Evolutionary conservation across 768 basidiomycete genomes (phyloP), one percentile per base, ranked within the genome.

Genomic region (Nidula microcarpa): DNA sequence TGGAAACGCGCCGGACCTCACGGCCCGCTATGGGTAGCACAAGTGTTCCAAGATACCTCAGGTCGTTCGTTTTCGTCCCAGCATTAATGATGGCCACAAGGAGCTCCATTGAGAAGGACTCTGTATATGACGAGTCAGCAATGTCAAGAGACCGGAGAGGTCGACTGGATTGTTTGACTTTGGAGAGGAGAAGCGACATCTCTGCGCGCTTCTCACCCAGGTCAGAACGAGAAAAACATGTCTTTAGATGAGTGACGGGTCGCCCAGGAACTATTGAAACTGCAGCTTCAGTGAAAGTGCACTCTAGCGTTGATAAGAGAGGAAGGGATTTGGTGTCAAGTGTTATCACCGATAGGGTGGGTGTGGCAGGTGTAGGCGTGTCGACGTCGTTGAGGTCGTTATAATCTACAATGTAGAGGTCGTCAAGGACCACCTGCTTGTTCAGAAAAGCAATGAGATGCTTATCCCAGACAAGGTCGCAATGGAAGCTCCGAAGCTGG

Each of bases 211-310:
- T 85, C 43, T 78, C 80, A 4, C 57, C 61, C 1, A 68, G 49
- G 49, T 70, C 72, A n/a, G 79, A 70, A 49, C 72, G 71, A 18
- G 85, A 85, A 64, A 87, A 84, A 60, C 86, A 87, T 5, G 85
- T 86, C 66, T 87, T 87, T 53, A 88, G 73, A 51, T 77, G 79
- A 1, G 79, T 75, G 39, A 89, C 66, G 6, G 86, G 85, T 2
- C 86, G 75, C 9, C 72, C 72, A 0, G 86, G 84, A 17, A 81
- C 74, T 8, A 87, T 65, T 13, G 74, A 74, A 47, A 73, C 72
- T 3, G 81, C 85, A 1, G 85, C 86, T 65, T 85, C 85, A 14
- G 79, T 68, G 64, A 87, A 87, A 1, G 85, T 85, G 65, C 86
- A 87, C 66, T 87, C 84, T 41, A 88, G 64, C 23, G 69, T 76